These are phyloP conservation scores for Suillus variegatus DNA, from an alignment of 768 basidiomycete genomes.

Conservation along the genomic window DNA sequence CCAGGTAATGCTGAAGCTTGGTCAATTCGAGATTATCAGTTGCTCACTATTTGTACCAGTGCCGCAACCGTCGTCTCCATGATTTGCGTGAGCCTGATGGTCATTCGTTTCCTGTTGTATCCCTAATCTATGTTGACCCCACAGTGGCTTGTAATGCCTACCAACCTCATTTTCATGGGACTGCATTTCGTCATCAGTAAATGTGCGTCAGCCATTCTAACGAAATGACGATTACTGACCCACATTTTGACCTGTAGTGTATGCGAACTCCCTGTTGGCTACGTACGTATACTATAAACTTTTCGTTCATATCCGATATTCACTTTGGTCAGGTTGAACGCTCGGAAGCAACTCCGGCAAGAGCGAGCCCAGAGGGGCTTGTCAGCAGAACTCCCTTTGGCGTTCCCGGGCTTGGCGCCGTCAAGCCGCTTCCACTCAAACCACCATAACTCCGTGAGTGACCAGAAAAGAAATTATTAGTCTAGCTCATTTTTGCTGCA, in stretches of 20 bases:
- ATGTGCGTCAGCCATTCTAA: conserved; percentile 27
- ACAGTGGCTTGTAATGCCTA: conserved; percentile 48
- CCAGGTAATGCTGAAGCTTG: conserved; percentile 34
- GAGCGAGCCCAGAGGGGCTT: conserved; percentile 28
- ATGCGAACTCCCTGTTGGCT: conserved; percentile 52
- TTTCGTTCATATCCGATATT: not conserved
- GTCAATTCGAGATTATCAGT: not conserved
- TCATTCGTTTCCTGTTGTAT: not conserved
- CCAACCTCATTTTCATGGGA: conserved; percentile 53
- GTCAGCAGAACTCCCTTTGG: conserved; percentile 29
- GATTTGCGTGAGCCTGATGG: conserved; percentile 37
- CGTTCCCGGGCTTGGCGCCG: conserved; percentile 23
- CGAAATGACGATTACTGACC: not conserved
- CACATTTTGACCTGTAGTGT: conserved; percentile 33
- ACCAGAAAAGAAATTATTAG: not conserved
- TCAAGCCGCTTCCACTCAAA: conserved; percentile 17
- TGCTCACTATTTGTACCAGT: conserved; percentile 25
- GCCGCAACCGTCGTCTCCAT: conserved; percentile 43
- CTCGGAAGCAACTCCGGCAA: conserved; percentile 34
- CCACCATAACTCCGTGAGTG: not conserved
- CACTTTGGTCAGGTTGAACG: conserved; percentile 33
- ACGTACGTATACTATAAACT: conserved; percentile 27
- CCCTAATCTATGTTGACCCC: not conserved
- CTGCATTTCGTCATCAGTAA: conserved; percentile 57
- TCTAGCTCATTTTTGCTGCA: conserved; percentile 4